phyloP scores from a whole-genome alignment of 352 stramenopile species.

The Phytophthora pseudosyringae region DNA sequence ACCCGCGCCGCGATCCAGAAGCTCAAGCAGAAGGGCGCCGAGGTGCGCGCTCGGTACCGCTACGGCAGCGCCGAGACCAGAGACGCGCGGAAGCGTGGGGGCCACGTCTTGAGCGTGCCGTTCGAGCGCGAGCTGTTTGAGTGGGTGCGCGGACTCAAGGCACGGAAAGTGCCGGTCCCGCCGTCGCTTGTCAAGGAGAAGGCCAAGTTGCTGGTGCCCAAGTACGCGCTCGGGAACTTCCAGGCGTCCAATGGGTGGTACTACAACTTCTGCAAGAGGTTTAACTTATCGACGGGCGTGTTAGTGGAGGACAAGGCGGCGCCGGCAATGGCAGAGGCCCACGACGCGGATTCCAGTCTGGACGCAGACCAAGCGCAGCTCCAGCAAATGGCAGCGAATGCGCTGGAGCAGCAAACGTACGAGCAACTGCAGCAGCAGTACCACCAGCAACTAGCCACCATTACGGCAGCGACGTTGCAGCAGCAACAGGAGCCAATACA shows the following conservation, averaged over 20 bases:
- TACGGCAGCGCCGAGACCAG: slow-evolving; percentile 46
- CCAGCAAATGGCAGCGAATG: slow-evolving; percentile 29
- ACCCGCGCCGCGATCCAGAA: slow-evolving; percentile 54
- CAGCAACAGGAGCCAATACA: slow-evolving; percentile 18
- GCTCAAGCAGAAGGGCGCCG: slow-evolving; percentile 47
- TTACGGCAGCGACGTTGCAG: slow-evolving; percentile 18
- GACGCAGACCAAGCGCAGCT: slow-evolving; percentile 16
- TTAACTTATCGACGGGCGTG: slow-evolving; percentile 39
- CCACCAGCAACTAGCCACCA: slow-evolving; percentile 31
- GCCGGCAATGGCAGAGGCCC: background rate
- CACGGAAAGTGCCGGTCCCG: slow-evolving; percentile 49
- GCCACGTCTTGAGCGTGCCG: slow-evolving; percentile 40
- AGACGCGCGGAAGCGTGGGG: slow-evolving; percentile 47
- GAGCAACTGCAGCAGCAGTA: slow-evolving; percentile 42
- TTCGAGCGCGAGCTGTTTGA: slow-evolving; percentile 56
- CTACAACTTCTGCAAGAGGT: slow-evolving; percentile 58
- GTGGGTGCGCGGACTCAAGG: slow-evolving; percentile 53
- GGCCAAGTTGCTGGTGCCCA: slow-evolving; percentile 52
- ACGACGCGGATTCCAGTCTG: slow-evolving; percentile 16
- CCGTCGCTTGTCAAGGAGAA: slow-evolving; percentile 62
- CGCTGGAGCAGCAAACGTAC: slow-evolving; percentile 22
- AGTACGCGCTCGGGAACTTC: slow-evolving; percentile 49
- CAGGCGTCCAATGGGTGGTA: slow-evolving; percentile 63
- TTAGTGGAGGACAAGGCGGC: slow-evolving; percentile 37
- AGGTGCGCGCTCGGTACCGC: slow-evolving; percentile 46